Evolutionary conservation across 257 asterid genomes (phyloP).

Genomic region (Catharanthus roseus): DNA sequence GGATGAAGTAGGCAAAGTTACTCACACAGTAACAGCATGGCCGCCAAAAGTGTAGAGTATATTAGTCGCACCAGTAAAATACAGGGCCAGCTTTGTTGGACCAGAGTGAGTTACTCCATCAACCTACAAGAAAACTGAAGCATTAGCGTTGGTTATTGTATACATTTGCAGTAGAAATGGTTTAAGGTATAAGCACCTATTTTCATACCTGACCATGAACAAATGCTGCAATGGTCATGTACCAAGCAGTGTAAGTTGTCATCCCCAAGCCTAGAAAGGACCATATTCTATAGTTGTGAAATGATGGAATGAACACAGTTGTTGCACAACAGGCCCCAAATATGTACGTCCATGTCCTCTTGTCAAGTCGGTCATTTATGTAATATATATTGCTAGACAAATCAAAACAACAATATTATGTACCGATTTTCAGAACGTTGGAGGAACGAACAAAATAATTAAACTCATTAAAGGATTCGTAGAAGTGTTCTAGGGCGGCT

Average conservation of each 20-base stretch:
- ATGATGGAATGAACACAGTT: slow-evolving; percentile 78
- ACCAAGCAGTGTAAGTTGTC: slow-evolving; percentile 94
- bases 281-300: slow-evolving; percentile 88
- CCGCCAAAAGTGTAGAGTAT: slow-evolving; percentile 88
- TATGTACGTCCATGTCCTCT: slow-evolving; percentile 92
- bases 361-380: slow-evolving; percentile 69
- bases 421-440: too few relatives aligned
- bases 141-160: background rate
- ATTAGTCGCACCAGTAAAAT: slow-evolving; percentile 93
- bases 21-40: slow-evolving; percentile 88
- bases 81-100: slow-evolving; percentile 54
- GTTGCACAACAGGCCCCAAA: slow-evolving; percentile 94
- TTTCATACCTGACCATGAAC: slow-evolving; percentile 68
- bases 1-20: slow-evolving; percentile 18
- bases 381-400: slow-evolving; percentile 68
- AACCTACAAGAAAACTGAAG: slow-evolving; percentile 25
- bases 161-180: background rate
- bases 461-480: too few relatives aligned
- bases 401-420: slow-evolving; percentile 11
- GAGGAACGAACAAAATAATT: too few relatives aligned
- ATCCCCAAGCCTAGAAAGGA: slow-evolving; percentile 78
- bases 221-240: slow-evolving; percentile 63
- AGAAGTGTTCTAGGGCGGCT: too few relatives aligned
- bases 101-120: slow-evolving; percentile 58
- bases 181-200: background rate